phyloP scores from a whole-genome alignment of 2,329 filamentous ascomycete genomes.

The Sclerotinia minor region DNA sequence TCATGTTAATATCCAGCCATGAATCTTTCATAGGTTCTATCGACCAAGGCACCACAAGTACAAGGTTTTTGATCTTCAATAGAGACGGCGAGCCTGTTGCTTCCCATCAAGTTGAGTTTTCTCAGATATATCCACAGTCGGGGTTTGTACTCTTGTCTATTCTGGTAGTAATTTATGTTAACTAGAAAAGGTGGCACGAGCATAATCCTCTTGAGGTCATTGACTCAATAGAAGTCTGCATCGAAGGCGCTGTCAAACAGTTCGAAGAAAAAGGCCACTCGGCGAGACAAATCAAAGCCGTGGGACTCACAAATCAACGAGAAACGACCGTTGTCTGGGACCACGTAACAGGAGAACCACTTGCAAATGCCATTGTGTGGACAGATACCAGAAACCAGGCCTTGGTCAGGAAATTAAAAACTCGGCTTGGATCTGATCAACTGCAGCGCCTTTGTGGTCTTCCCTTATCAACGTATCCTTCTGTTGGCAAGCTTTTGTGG shows the following conservation, averaged over 20 bases:
- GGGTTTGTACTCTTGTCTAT: slow-evolving; percentile 55
- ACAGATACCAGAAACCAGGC: slow-evolving; percentile 76
- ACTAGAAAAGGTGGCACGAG: slow-evolving; percentile 75
- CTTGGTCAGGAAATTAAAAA: slow-evolving; percentile 75
- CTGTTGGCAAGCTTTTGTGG: slow-evolving; percentile 83
- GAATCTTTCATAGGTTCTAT: slow-evolving; percentile 68
- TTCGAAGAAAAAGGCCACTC: slow-evolving; percentile 71
- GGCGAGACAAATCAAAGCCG: slow-evolving; percentile 66
- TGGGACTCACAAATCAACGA: slow-evolving; percentile 82
- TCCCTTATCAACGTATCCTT: slow-evolving; percentile 85
- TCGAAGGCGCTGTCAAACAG: slow-evolving; percentile 70
- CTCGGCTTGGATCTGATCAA: slow-evolving; percentile 64
- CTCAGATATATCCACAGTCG: slow-evolving; percentile 71
- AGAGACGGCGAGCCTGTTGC: slow-evolving; percentile 67
- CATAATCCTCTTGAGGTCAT: slow-evolving; percentile 80
- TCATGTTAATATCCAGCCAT: slow-evolving; percentile 51
- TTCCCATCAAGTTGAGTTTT: slow-evolving; percentile 74
- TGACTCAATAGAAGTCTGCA: slow-evolving; percentile 73
- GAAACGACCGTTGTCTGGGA: slow-evolving; percentile 90
- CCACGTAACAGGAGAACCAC: slow-evolving; percentile 71
- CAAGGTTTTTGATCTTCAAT: slow-evolving; percentile 77
- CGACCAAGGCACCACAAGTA: slow-evolving; percentile 77
- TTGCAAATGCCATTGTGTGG: slow-evolving; percentile 88
- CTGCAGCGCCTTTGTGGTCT: slow-evolving; percentile 73
- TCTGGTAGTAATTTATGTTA: neutral